Evolutionary conservation across 345 rosid genomes (phyloP).

Genomic region (Eucalyptus microcorys): DNA sequence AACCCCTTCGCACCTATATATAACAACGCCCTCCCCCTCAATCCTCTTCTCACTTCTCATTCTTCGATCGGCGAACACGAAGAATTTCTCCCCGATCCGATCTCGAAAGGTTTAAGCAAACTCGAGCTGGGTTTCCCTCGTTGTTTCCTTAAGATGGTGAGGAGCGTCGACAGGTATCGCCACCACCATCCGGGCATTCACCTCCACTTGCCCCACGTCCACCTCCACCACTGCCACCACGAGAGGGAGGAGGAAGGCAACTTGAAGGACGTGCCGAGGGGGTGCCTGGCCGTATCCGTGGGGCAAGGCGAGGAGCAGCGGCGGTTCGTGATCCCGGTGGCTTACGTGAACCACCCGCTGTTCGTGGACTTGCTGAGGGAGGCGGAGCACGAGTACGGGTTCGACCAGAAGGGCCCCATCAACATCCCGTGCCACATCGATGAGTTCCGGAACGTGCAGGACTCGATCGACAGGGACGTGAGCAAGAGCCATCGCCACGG

Average conservation of each 20-base stretch:
- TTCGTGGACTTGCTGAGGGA: slow-evolving; percentile 48
- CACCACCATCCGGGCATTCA: neutral
- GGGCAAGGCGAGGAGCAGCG: slow-evolving; percentile 57
- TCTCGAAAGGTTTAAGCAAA: neutral
- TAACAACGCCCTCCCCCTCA: neutral
- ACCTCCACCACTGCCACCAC: slow-evolving; percentile 10
- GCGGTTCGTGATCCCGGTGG: slow-evolving; percentile 72
- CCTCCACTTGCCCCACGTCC: slow-evolving; percentile 33
- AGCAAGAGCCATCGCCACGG: slow-evolving; percentile 26
- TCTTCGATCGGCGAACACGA: neutral
- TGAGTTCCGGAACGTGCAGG: slow-evolving; percentile 56
- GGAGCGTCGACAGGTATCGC: slow-evolving; percentile 4
- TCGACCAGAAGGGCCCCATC: slow-evolving; percentile 59
- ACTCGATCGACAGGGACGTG: slow-evolving; percentile 37
- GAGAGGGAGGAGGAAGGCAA: neutral
- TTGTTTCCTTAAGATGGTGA: neutral
- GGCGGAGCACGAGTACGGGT: slow-evolving; percentile 75
- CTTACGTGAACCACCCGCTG: slow-evolving; percentile 67
- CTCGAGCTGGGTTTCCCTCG: neutral
- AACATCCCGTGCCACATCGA: slow-evolving; percentile 73
- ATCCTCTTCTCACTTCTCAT: neutral
- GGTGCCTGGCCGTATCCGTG: slow-evolving; percentile 54
- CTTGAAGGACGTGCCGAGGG: slow-evolving; percentile 40
- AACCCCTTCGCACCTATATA: neutral
- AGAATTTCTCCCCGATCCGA: neutral